Base-by-base conservation (phyloP, 768 basidiomycete genomes). In the Russula virescens region DNA sequence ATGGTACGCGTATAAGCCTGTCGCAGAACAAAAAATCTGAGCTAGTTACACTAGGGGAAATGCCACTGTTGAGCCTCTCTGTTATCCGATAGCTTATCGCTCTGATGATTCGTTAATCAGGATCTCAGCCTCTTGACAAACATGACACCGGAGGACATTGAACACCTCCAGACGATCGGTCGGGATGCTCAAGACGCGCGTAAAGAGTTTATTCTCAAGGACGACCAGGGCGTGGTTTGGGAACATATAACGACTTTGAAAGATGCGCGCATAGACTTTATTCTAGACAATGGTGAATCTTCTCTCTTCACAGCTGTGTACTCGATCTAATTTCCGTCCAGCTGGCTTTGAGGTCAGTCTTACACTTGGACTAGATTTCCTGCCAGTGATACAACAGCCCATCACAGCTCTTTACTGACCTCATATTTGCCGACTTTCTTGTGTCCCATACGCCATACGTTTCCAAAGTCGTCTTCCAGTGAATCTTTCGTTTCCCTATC, bases 361-460 rank as follows among this genome's bases (percentile, higher is more conserved):
- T 40, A 14, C 3, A 5, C 48, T 18, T 25, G 2, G 11, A 40
- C 55, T 2, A 13, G 26, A 4, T 3, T 11, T 31, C 25, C 14
- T 23, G 40, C 26, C 13, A 3, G 28, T 55, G 26, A 31, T 31
- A 40, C 19, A 35, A 34, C n/a, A 13, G 50, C 40, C 18, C 16
- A 13, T 3, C 16, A 10, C 66, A 96, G 92, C 78, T 97, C 21
- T 95, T 90, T 75, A 97, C 96, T 3, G 96, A 98, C 69, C 76
- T 98, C 18, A 87, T 97, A 19, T 87, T 98, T 62, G 93, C 93
- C 18, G 93, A 95, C 71, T 99, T 97, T 70, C 75, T 99, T 45
- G 83, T 98, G 13, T 92, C 93, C 0, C 84, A 87, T 71, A 96
- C 95, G 1, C 89, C 93, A 1, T 87, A 88, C 71, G 83, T 94